Conservation (phyloP, 129 eudicot species). For the Flaveria ramosissima region DNA sequence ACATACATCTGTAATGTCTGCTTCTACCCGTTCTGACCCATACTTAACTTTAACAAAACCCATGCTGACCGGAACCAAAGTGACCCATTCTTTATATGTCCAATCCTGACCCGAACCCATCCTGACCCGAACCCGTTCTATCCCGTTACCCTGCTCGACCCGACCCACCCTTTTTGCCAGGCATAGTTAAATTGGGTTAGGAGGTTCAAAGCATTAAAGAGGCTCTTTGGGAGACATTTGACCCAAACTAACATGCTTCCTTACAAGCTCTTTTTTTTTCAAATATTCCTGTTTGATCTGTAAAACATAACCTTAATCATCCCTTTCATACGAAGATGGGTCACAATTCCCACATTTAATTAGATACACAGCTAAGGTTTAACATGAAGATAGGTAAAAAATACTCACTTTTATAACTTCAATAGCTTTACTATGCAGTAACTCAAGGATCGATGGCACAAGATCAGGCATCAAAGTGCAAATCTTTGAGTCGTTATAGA, state of each 20-base stretch:
- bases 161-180: too few species aligned
- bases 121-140: too few species aligned
- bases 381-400: neutral
- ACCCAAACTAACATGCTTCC: neutral
- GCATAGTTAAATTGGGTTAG: neutral
- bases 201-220: constrained; percentile 10
- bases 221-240: neutral
- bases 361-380: neutral
- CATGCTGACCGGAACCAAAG: too few species aligned
- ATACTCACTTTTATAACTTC: constrained; percentile 84
- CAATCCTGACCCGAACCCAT: too few species aligned
- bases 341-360: neutral
- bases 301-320: neutral
- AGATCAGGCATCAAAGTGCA: constrained; percentile 72
- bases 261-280: neutral
- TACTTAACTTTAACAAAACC: too few species aligned
- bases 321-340: neutral
- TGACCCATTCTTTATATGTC: too few species aligned
- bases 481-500: constrained; percentile 64
- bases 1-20: too few species aligned
- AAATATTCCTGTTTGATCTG: neutral
- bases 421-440: constrained; percentile 74
- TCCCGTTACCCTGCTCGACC: too few species aligned
- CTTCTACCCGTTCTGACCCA: too few species aligned
- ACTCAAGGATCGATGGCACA: constrained; percentile 69